Evolutionary conservation across 2,329 filamentous ascomycete species (phyloP), one percentile per base, ranked within the genome.

Genomic region (Penicillium sp.): DNA sequence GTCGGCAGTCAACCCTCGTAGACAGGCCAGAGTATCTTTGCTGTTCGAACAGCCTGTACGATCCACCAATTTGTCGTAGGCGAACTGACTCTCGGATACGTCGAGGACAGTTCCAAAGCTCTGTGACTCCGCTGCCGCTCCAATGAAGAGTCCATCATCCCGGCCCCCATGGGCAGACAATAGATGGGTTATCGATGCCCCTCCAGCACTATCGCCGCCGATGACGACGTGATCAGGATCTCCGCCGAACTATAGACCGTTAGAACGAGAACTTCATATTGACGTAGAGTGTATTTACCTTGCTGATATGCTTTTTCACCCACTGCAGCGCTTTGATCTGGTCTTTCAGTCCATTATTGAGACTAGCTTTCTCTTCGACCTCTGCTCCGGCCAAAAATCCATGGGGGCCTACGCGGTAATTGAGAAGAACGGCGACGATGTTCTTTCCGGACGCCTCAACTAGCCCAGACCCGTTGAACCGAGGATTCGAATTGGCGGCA

Each of bases 321-420:
- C 84, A 88, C 43, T 82, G 58, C 10, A 88, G 59, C 0, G 77
- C 79, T 53, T 82, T 80, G 35, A 79, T 68, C 59, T 86, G 82
- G 56, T 88, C 84, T 22, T 75, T 74, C 1, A 88, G 66, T 1
- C 84, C 84, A 49, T 79, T 80, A 58, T 88, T 88, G 23, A 80
- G 56, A 40, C 72, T 75, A 2, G 76, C 73, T 3, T 62, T 48
- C 47, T 43, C 20, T 20, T 64, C 48, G 1, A 80, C 61, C 49
- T 82, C 73, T 11, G 73, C 64, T 38, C 77, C 70, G 1, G 77
- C 75, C 9, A 89, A 69, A 55, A 88, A 89, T 0, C 85, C 84
- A 48, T 79, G 87, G 0, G 76, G 73, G 0, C 84, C 84, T 8
- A 89, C 82, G 4, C 85, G 79, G 56, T 89, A 88, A 62, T 87